phyloP scores from a whole-genome alignment of 768 basidiomycete species.

The Gloeopeniophorella convolvens region DNA sequence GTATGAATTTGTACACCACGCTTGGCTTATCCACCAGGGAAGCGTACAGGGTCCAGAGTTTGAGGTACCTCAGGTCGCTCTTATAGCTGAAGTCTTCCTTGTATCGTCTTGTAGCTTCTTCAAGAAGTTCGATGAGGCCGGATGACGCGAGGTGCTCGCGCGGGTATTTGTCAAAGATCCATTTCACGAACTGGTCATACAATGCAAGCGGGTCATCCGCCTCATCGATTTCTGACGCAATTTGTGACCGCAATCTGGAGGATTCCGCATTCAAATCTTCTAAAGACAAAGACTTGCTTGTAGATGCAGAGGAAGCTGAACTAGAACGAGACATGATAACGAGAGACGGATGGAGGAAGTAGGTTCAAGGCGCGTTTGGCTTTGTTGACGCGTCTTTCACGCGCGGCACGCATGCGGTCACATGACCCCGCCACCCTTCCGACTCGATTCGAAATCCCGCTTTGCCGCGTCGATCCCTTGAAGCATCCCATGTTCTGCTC shows the following conservation, averaged over 20 bases:
- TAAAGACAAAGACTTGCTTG: not conserved
- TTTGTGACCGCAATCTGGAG: constrained; percentile 19
- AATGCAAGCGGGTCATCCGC: constrained; percentile 84
- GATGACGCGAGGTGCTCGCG: constrained; percentile 60
- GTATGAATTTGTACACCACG: constrained; percentile 51
- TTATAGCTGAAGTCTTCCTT: constrained; percentile 78
- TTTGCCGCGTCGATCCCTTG: constrained; percentile 5
- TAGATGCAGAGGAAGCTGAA: constrained; percentile 2
- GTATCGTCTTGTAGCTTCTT: constrained; percentile 78
- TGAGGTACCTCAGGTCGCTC: constrained; percentile 84
- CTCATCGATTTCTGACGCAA: constrained; percentile 38
- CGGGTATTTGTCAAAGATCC: constrained; percentile 77
- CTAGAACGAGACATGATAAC: constrained; percentile 14
- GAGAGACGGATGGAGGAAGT: too few species aligned
- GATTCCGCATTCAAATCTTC: constrained; percentile 8
- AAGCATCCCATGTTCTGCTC: not conserved
- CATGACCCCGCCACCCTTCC: not conserved
- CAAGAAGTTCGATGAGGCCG: constrained; percentile 73
- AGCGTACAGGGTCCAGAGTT: constrained; percentile 87
- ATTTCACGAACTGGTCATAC: constrained; percentile 83
- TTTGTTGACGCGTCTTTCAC: constrained; percentile 18
- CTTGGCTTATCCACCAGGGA: constrained; percentile 66
- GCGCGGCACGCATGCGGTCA: constrained; percentile 1
- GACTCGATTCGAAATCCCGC: not conserved
- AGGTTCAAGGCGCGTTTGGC: constrained; percentile 14